These are phyloP conservation scores for Colletotrichum orchidophilum DNA, from an alignment of 2,329 filamentous ascomycete genomes.

Conservation along the genomic window DNA sequence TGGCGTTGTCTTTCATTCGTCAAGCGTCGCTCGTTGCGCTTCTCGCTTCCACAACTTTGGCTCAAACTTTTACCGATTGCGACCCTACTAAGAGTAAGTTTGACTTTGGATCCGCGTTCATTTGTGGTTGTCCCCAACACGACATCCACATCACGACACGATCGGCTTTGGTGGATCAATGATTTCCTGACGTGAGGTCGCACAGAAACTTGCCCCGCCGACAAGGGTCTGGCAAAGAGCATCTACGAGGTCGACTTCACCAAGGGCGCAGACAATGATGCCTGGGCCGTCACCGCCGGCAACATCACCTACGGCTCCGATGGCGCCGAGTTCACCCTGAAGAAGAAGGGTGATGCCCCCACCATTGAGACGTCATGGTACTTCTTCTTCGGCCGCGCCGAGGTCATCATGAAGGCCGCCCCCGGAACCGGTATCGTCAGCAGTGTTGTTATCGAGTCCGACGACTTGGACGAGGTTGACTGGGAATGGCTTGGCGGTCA, in stretches of 20 bases:
- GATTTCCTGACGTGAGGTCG: not conserved
- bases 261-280: conserved; percentile 61
- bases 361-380: conserved; percentile 78
- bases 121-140: not conserved
- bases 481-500: conserved; percentile 84
- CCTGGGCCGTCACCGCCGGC: conserved; percentile 39
- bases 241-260: conserved; percentile 70
- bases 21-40: conserved; percentile 31
- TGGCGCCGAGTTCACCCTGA: conserved; percentile 62
- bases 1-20: conserved; percentile 31
- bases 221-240: conserved; percentile 69
- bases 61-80: conserved; percentile 30
- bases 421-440: conserved; percentile 73
- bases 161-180: not conserved
- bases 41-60: conserved; percentile 24
- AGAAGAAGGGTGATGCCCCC: conserved; percentile 62
- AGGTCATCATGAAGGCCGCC: conserved; percentile 62
- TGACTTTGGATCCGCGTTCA: not conserved
- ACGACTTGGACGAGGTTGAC: conserved; percentile 83
- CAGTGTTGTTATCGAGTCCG: conserved; percentile 79
- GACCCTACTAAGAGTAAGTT: conserved; percentile 33
- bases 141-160: not conserved
- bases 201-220: conserved; percentile 62
- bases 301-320: conserved; percentile 39
- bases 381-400: conserved; percentile 85